phyloP scores from a whole-genome alignment of 805 yeast species.

The Pichia ethanolica region DNA sequence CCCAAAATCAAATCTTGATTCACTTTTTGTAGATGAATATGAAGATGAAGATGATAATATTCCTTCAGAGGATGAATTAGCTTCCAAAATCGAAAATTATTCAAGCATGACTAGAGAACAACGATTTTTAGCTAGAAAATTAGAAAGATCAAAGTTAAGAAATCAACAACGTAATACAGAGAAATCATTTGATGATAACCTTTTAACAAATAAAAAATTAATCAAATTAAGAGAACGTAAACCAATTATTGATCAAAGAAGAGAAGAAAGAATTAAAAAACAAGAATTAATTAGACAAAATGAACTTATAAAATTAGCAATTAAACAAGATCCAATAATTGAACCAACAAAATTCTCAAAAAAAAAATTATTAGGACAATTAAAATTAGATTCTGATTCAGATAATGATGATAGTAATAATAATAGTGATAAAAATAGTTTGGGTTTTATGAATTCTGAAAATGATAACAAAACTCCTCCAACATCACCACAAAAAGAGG shows the following conservation, averaged over 20 bases:
- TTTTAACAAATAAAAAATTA: not conserved
- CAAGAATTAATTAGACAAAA: slow-evolving; percentile 4
- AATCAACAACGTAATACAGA: not conserved
- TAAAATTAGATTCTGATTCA: not conserved
- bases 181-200: too few relatives aligned
- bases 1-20: not conserved
- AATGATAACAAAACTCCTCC: not conserved
- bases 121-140: slow-evolving; percentile 22
- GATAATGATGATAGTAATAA: not conserved
- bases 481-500: slow-evolving; percentile 3
- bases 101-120: slow-evolving; percentile 20
- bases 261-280: slow-evolving; percentile 6
- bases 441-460: not conserved
- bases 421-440: not conserved
- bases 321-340: slow-evolving; percentile 13
- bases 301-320: slow-evolving; percentile 6
- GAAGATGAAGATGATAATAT: slow-evolving; percentile 4
- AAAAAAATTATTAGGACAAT: slow-evolving; percentile 4
- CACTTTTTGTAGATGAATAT: slow-evolving; percentile 2
- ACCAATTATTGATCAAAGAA: slow-evolving; percentile 1
- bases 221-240: slow-evolving; percentile 4
- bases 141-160: slow-evolving; percentile 7
- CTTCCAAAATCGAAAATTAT: slow-evolving; percentile 14
- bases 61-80: slow-evolving; percentile 1
- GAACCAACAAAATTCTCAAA: slow-evolving; percentile 16